Evolutionary conservation across 2,329 filamentous ascomycete species (phyloP), one percentile per base, ranked within the genome.

Genomic region (Epichloe hybrida): DNA sequence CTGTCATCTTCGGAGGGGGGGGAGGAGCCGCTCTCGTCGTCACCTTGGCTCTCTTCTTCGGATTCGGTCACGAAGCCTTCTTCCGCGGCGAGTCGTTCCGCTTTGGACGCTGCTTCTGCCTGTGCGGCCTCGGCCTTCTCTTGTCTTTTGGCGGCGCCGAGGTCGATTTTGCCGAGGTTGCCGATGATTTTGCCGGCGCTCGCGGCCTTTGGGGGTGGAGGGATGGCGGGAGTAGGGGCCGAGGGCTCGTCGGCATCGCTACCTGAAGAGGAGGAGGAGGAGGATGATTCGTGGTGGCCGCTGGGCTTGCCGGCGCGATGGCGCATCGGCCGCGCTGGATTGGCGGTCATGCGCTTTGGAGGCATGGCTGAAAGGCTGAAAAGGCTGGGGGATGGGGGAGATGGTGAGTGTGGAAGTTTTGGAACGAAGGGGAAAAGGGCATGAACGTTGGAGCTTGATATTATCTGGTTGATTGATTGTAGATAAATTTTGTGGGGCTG

Each of bases 341-440:
- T 95, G 55, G 90, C 89, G 55, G 91, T 97, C 87, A 97, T 95
- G 62, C 87, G 86, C 66, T 87, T 89, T 12, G 83, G 80, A 54
- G 86, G 83, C 76, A 49, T 49, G 20, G 13, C n/a, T 42, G 3
- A 31, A 3, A 27, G 12, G 1, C 8, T 39, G n/a, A 17, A 6
- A 6, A 13, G 20, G 20, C 12, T 13, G 31, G 9, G 50, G 15
- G 39, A 21, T 13, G 31, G 9, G 50, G 15, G 39, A 21, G n/a
- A 20, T 41, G 50, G 34, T 45, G 40, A 35, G 8, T 43, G 23
- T 15, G 15, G 15, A 27, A 8, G 12, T 23, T 42, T 13, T 21
- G 40, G 13, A 9, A 12, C 12, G 8, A 9, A 4, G n/a, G 5
- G 3, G 2, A 35, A 12, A 45, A 45, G 31, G 8, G 8, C 31